Conservation (phyloP, 2,329 filamentous ascomycete genomes). For the Colletotrichum godetiae region DNA sequence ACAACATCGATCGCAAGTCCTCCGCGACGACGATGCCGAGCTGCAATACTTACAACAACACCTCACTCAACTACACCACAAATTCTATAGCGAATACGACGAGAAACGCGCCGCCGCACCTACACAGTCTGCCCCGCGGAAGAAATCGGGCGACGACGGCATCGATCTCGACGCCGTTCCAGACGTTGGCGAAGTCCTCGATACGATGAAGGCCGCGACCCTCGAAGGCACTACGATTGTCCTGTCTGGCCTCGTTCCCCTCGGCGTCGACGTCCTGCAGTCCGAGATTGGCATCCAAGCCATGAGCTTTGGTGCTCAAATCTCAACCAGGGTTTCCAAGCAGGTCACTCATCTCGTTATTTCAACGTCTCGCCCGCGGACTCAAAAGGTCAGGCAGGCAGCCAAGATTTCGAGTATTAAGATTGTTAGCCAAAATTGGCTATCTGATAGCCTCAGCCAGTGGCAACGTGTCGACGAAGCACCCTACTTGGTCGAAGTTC, state of each 20-base stretch:
- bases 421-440: slow-evolving; percentile 93
- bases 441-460: slow-evolving; percentile 83
- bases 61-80: slow-evolving; percentile 78
- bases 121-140: slow-evolving; percentile 26
- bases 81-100: slow-evolving; percentile 89
- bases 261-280: slow-evolving; percentile 80
- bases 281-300: slow-evolving; percentile 92
- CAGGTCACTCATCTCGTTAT: slow-evolving; percentile 81
- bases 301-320: slow-evolving; percentile 82
- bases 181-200: slow-evolving; percentile 88
- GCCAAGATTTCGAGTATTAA: slow-evolving; percentile 83
- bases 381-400: slow-evolving; percentile 91
- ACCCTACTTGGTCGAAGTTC: slow-evolving; percentile 81
- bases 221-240: slow-evolving; percentile 83
- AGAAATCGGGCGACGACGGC: slow-evolving; percentile 49
- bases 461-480: slow-evolving; percentile 86
- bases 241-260: slow-evolving; percentile 88
- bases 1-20: slow-evolving; percentile 74
- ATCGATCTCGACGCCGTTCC: slow-evolving; percentile 72
- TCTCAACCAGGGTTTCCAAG: slow-evolving; percentile 66
- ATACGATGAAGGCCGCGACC: slow-evolving; percentile 80
- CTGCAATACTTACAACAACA: slow-evolving; percentile 81
- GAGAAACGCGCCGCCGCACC: slow-evolving; percentile 51
- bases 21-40: slow-evolving; percentile 90
- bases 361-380: slow-evolving; percentile 77